A percentile compares a stretch with the other conserved stretches of the same genome.
Conservation (phyloP, 2,329 filamentous ascomycete genomes). For the Periconia sp. region DNA sequence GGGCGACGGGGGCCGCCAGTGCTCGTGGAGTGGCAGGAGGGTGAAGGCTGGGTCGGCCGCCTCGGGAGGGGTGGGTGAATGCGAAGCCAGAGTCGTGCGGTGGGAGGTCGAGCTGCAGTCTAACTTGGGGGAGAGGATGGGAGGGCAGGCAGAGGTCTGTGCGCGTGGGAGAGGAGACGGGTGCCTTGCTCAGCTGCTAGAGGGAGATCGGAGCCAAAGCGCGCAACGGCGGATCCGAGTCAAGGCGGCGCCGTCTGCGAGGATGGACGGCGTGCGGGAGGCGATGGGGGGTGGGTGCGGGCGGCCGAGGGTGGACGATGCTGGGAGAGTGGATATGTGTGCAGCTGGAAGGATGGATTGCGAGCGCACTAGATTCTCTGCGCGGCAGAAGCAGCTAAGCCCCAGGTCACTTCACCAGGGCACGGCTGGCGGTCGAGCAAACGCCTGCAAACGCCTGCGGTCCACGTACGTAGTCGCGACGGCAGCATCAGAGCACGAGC, state of each 20-base stretch:
- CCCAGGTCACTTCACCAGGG: background rate
- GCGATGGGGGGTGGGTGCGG: conserved; percentile 1
- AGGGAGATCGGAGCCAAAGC: conserved; percentile 14
- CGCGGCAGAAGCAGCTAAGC: background rate
- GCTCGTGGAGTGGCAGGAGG: conserved; percentile 3
- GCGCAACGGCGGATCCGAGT: background rate
- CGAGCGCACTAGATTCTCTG: background rate
- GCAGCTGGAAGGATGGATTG: background rate
- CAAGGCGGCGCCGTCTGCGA: background rate
- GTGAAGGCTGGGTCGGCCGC: background rate
- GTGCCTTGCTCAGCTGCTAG: conserved; percentile 12
- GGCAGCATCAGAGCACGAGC: too few species aligned
- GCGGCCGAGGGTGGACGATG: too few species aligned
- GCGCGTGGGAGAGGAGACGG: conserved; percentile 8
- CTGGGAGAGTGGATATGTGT: too few species aligned
- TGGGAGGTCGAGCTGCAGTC: conserved; percentile 13
- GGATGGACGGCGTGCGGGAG: background rate
- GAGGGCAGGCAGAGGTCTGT: conserved; percentile 8
- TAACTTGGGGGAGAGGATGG: conserved; percentile 13
- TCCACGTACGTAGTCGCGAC: too few species aligned
- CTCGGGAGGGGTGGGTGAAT: background rate
- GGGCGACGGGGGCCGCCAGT: conserved; percentile 9
- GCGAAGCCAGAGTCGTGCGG: conserved; percentile 6
- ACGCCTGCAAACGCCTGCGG: too few species aligned
- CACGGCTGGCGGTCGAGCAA: background rate